Conservation (phyloP, 2,329 filamentous ascomycete species). For the Claviceps maximensis region DNA sequence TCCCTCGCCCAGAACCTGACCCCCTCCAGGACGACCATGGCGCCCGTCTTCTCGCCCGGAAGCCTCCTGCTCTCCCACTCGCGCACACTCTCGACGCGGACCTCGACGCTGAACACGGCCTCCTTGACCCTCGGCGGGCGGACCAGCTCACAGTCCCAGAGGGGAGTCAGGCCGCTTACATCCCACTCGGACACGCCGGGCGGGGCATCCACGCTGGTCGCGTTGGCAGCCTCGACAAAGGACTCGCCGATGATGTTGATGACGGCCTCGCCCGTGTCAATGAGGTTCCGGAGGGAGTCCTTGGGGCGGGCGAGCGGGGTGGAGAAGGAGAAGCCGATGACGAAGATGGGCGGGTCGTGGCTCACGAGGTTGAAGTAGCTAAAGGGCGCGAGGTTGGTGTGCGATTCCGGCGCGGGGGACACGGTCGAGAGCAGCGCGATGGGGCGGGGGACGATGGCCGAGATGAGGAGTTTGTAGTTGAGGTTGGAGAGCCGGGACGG, state of each 20-base stretch:
- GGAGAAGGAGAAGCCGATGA: slow-evolving; percentile 40
- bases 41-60: slow-evolving; percentile 62
- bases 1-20: slow-evolving; percentile 80
- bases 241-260: slow-evolving; percentile 82
- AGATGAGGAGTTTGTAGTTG: slow-evolving; percentile 92
- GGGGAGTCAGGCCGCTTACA: slow-evolving; percentile 59
- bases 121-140: slow-evolving; percentile 63
- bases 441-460: slow-evolving; percentile 67
- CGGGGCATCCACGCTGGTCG: slow-evolving; percentile 65
- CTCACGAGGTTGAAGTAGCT: slow-evolving; percentile 74
- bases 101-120: slow-evolving; percentile 73
- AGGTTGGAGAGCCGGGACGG: slow-evolving; percentile 50
- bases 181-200: slow-evolving; percentile 69
- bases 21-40: slow-evolving; percentile 68
- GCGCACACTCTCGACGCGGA: slow-evolving; percentile 56
- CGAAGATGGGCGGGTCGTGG: slow-evolving; percentile 79
- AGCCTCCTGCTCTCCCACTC: slow-evolving; percentile 62
- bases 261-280: slow-evolving; percentile 59
- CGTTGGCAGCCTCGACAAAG: slow-evolving; percentile 79
- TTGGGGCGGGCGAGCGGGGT: slow-evolving; percentile 44
- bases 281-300: slow-evolving; percentile 65
- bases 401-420: slow-evolving; percentile 38
- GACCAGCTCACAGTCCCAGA: slow-evolving; percentile 43
- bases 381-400: slow-evolving; percentile 70
- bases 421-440: slow-evolving; percentile 51